Evolutionary conservation across 441 rosid species (phyloP), one percentile per base, ranked within the genome.

Genomic region (Dalechampia spathulata): DNA sequence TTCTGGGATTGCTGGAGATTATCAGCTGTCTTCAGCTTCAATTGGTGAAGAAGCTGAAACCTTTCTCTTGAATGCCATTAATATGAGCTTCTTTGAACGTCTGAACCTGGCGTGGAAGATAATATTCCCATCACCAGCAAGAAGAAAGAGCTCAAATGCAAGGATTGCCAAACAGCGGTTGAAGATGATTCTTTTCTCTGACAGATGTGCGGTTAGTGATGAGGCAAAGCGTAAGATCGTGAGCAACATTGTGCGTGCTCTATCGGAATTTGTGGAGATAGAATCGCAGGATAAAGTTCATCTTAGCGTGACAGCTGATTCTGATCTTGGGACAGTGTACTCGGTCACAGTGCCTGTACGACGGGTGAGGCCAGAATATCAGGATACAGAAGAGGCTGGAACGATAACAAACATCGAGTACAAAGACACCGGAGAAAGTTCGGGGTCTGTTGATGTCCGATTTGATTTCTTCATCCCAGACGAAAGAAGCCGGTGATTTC

Each of bases 281-380:
- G 99, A 93, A 54, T 90, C 96, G n/a, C 90, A 93, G 75, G 99
- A 93, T 27, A 93, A 90, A 73, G 96, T 93, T 49, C 96, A 90
- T 81, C 80, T 93, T 25, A 93, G 73, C 15, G 97, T 90, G 50
- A 81, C 92, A 3, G 70, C 97, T 2, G 99, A 93, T 54, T 63
- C 83, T 37, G 99, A 89, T 70, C 71, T 93, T 1, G 97, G 99
- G 21, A 93, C 97, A 0, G 78, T 90, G 26, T 93, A 90, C 80
- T 93, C 99, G 0, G 97, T 93, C 55, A 85, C 90, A 0, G 97
- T 93, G 45, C 99, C 97, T 32, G 88, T 93, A 28, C 80, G 95
- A 43, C 80, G 97, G 58, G 97, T 90, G 67, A 90, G 79, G 80
- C 79, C 89, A 36, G 95, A 75, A 68, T 78, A 93, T 78, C 96